A percentile compares a stretch with the other conserved stretches of the same genome.
phyloP scores from a whole-genome alignment of 768 basidiomycete genomes.

The Lactarius deliciosus region DNA sequence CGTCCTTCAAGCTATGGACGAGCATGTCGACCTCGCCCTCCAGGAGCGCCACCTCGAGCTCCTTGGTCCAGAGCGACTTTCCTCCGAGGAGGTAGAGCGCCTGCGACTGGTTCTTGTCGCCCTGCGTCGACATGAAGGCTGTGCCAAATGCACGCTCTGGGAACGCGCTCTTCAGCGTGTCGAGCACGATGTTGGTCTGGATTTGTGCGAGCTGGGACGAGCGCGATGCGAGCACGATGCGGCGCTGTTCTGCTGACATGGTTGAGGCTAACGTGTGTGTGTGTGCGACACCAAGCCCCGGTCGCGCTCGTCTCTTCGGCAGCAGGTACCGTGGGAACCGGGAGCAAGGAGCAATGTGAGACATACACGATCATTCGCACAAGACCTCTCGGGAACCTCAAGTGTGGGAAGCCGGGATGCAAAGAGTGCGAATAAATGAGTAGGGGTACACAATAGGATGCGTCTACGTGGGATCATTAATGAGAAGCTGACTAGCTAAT shows the following conservation, averaged over 20 bases:
- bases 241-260: constrained; percentile 38
- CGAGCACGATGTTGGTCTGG: constrained; percentile 81
- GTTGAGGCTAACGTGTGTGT: not conserved
- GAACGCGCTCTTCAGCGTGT: constrained; percentile 56
- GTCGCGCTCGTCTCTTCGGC: too few relatives aligned
- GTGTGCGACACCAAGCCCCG: too few relatives aligned
- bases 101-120: constrained; percentile 87
- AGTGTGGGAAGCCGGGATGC: not conserved
- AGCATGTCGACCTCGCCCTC: constrained; percentile 81
- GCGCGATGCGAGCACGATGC: constrained; percentile 79
- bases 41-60: constrained; percentile 83
- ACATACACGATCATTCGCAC: constrained; percentile 21
- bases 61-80: constrained; percentile 95
- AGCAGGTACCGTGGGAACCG: not conserved
- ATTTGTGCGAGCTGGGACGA: constrained; percentile 85
- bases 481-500: not conserved
- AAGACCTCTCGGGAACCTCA: not conserved
- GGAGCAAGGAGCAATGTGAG: not conserved
- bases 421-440: constrained; percentile 5
- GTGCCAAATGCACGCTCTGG: constrained; percentile 52
- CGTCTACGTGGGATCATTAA: constrained; percentile 17
- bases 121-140: constrained; percentile 68
- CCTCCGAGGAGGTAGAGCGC: constrained; percentile 85
- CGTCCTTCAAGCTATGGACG: constrained; percentile 90
- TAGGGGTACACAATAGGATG: constrained; percentile 13